Conservation (phyloP, 345 rosid genomes). For the Cardamine chenopodiifolia region DNA sequence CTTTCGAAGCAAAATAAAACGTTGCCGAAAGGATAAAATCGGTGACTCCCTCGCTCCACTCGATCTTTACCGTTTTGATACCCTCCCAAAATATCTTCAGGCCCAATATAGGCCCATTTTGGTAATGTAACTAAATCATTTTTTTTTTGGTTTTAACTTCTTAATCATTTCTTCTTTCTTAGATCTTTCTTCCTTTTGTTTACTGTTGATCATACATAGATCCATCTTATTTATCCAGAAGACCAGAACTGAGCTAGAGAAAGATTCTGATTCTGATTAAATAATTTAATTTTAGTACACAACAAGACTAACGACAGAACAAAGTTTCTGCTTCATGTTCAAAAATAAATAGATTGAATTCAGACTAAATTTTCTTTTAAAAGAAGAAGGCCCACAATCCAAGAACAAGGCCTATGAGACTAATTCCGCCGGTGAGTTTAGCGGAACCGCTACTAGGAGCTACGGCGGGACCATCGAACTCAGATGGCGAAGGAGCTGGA, state of each 20-base stretch:
- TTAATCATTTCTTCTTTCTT: background rate
- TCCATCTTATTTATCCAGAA: background rate
- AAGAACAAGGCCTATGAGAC: slow-evolving; percentile 26
- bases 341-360: slow-evolving; percentile 34
- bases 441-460: slow-evolving; percentile 42
- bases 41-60: slow-evolving; percentile 26
- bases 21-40: slow-evolving; percentile 36
- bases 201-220: background rate
- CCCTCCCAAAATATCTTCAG: slow-evolving; percentile 23
- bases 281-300: slow-evolving; percentile 4
- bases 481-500: slow-evolving; percentile 46
- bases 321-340: background rate
- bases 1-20: background rate
- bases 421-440: slow-evolving; percentile 11
- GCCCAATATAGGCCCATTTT: slow-evolving; percentile 19
- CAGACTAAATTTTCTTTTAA: background rate
- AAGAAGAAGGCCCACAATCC: slow-evolving; percentile 26
- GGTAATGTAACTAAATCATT: too few species aligned
- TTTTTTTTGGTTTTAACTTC: background rate
- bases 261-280: background rate
- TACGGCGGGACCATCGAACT: slow-evolving; percentile 39
- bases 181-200: background rate
- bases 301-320: background rate
- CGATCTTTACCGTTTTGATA: background rate
- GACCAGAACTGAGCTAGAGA: background rate